Evolutionary conservation across 1,284 basidiomycete species (phyloP), one percentile per base, ranked within the genome.

Genomic region (Puccinia hordei): DNA sequence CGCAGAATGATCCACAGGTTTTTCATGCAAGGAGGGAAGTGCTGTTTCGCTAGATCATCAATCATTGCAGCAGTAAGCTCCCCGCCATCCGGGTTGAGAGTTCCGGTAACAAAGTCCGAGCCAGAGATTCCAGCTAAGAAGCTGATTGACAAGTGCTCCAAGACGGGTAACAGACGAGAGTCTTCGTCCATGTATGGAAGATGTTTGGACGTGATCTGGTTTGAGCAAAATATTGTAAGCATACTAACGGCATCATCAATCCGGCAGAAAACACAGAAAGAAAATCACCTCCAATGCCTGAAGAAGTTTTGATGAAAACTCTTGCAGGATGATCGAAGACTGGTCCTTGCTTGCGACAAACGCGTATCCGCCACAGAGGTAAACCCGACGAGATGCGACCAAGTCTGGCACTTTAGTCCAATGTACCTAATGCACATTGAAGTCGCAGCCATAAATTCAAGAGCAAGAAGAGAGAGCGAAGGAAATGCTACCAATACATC

Each of bases 181-280:
- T 99, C 97, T 86, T 98, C 96, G 83, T 99, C 96, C 74, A 99
- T 88, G n/a, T 94, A 90, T 0, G 95, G 95, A 5, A 99, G 88
- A 33, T 91, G 90, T 85, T 92, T 92, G 13, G 95, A 91, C 13
- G 96, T 98, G 82, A 90, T 85, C 93, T 95, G 82, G 8, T 63
- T n/a, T 46, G 5, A 71, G 69, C 1, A 35, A 24, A 33, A 35
- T 1, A 55, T 66, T 24, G 80, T 41, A n/a, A 35, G 24, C 33
- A 71, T 17, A 66, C 72, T 46, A n/a, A 68, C 5, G 24, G 10
- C 27, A 63, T n/a, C 19, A 65, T 35, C 24, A 53, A 53, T n/a
- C 12, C 8, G n/a, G n/a, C 61, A n/a, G 17, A 46, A 53, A 22
- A 35, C 35, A n/a, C n/a, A 41, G 12, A 41, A 41, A 6, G 38